Evolutionary conservation across 2,329 filamentous ascomycete species (phyloP).

Genomic region (Neodidymelliopsis sp.): DNA sequence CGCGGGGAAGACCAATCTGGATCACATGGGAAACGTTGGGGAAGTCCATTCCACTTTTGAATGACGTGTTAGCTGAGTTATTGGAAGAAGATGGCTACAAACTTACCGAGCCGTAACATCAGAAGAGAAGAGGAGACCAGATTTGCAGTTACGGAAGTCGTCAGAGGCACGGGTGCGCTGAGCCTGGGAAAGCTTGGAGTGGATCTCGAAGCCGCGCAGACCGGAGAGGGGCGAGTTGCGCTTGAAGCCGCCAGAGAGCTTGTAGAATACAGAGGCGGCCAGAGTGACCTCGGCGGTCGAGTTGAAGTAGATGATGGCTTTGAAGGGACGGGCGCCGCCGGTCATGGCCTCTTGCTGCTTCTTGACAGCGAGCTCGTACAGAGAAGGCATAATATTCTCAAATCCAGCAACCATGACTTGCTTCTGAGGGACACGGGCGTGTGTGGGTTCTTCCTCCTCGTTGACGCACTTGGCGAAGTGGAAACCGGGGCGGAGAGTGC

Average conservation of each 20-base stretch:
- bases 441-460: conserved; percentile 82
- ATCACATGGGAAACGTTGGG: conserved; percentile 62
- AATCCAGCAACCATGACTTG: conserved; percentile 71
- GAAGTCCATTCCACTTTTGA: conserved; percentile 63
- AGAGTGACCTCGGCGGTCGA: conserved; percentile 77
- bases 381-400: conserved; percentile 76
- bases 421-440: conserved; percentile 83
- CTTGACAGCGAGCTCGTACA: conserved; percentile 77
- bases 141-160: conserved; percentile 69
- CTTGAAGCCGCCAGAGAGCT: conserved; percentile 52
- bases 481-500: conserved; percentile 82
- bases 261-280: conserved; percentile 65
- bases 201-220: conserved; percentile 68
- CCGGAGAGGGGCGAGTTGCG: conserved; percentile 40
- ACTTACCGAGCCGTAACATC: conserved; percentile 57
- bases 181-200: conserved; percentile 76
- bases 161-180: conserved; percentile 75
- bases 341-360: conserved; percentile 59
- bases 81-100: not conserved
- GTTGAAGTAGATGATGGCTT: conserved; percentile 93
- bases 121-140: conserved; percentile 62
- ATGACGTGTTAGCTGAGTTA: conserved; percentile 2
- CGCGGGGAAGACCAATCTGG: conserved; percentile 57
- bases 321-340: conserved; percentile 72
- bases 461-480: conserved; percentile 90